A percentile compares a stretch with the other conserved stretches of the same genome.
phyloP scores from a whole-genome alignment of 345 rosid genomes.

The Pistacia vera region DNA sequence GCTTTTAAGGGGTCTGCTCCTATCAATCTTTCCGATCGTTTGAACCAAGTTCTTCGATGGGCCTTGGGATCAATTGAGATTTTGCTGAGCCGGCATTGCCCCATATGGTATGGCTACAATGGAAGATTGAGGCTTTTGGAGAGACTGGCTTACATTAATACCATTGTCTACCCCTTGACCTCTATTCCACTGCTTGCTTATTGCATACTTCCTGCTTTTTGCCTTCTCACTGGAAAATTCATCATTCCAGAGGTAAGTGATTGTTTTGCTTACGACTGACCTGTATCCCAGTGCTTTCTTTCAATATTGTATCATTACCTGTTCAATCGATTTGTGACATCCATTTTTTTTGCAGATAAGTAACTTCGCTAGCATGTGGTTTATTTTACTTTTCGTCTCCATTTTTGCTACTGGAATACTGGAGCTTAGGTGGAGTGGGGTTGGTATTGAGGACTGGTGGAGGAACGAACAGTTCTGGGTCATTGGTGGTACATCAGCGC shows the following conservation, averaged over 20 bases:
- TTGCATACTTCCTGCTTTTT: constrained; percentile 92
- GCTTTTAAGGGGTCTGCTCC: constrained; percentile 99
- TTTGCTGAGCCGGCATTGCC: constrained; percentile 97
- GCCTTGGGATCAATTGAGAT: constrained; percentile 98
- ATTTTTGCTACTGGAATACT: constrained; percentile 87
- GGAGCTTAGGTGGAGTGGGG: constrained; percentile 97
- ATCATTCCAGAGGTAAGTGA: constrained; percentile 90
- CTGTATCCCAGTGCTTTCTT: background rate
- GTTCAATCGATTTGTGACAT: constrained; percentile 2
- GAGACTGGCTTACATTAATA: constrained; percentile 93
- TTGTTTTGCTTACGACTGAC: background rate
- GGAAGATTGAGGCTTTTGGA: constrained; percentile 84
- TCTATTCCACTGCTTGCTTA: constrained; percentile 92
- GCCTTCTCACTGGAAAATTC: constrained; percentile 91
- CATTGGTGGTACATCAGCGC: constrained; percentile 98
- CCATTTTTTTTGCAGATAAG: constrained; percentile 73
- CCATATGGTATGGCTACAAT: constrained; percentile 95
- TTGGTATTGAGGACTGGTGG: constrained; percentile 99
- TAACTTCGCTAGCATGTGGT: constrained; percentile 97
- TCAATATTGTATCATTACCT: constrained; percentile 4
- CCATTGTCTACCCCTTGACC: constrained; percentile 95
- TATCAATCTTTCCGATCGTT: constrained; percentile 98
- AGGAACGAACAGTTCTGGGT: constrained; percentile 99
- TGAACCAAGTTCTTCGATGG: constrained; percentile 99
- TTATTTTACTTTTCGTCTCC: constrained; percentile 90